Percentiles rank a stretch among this genome's conserved stretches.
Evolutionary conservation across 495 filamentous ascomycete genomes (phyloP).

Genomic region (Xylaria longipes): DNA sequence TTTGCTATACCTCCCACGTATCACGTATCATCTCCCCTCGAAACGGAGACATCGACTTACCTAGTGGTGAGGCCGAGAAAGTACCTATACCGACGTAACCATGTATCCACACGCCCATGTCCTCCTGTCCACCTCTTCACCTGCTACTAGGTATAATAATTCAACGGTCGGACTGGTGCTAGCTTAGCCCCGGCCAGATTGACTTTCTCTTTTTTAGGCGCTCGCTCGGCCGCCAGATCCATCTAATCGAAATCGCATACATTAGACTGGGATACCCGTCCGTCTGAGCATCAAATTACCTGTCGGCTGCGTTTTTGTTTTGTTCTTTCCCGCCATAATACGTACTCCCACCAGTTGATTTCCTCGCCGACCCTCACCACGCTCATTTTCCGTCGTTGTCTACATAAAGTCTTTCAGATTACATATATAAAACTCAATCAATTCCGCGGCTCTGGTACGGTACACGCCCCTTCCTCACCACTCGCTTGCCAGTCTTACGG

Average conservation of each 20-base stretch:
- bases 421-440: constrained; percentile 3
- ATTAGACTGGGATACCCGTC: constrained; percentile 5
- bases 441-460: constrained; percentile 6
- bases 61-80: constrained; percentile 7
- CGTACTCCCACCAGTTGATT: too few relatives aligned
- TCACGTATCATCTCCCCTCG: neutral
- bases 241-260: constrained; percentile 12
- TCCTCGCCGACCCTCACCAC: neutral
- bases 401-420: too few relatives aligned
- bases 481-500: constrained; percentile 18
- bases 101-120: constrained; percentile 22
- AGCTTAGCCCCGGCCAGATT: constrained; percentile 10
- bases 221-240: constrained; percentile 12
- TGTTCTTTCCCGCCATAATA: neutral
- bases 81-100: constrained; percentile 1
- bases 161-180: constrained; percentile 20
- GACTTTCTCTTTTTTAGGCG: constrained; percentile 9
- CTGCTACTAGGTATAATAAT: constrained; percentile 23
- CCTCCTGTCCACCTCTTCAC: constrained; percentile 14
- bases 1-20: constrained; percentile 15
- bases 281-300: constrained; percentile 12
- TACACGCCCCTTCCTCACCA: constrained; percentile 12
- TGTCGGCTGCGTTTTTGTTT: constrained; percentile 3
- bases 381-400: constrained; percentile 3
- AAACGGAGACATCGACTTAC: constrained; percentile 5